These are phyloP conservation scores for Mycosarcoma mackinlayi DNA, from an alignment of 1,284 basidiomycete species.

Conservation along the genomic window DNA sequence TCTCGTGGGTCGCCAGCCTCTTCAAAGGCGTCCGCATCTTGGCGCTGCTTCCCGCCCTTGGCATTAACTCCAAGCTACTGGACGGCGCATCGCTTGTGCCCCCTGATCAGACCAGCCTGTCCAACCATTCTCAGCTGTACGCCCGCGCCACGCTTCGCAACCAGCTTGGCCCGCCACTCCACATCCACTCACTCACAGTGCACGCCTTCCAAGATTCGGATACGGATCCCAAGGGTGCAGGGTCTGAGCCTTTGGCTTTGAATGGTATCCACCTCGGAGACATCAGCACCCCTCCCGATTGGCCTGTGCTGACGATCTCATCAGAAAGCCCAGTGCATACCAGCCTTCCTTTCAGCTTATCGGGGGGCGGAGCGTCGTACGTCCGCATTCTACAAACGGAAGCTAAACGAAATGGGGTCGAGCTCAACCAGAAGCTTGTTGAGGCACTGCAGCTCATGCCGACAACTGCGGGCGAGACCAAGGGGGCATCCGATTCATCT, in stretches of 20 bases:
- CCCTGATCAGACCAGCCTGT: slow-evolving; percentile 7
- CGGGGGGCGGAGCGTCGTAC: slow-evolving; percentile 47
- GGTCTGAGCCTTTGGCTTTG: background rate
- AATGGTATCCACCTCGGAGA: slow-evolving; percentile 34
- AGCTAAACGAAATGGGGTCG: slow-evolving; percentile 41
- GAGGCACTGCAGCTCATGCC: slow-evolving; percentile 48
- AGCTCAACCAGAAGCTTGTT: slow-evolving; percentile 51
- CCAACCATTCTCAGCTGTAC: slow-evolving; percentile 26
- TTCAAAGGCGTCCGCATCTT: slow-evolving; percentile 34
- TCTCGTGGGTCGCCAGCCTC: slow-evolving; percentile 46
- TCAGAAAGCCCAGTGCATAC: slow-evolving; percentile 37
- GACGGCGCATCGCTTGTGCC: slow-evolving; percentile 54
- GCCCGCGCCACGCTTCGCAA: slow-evolving; percentile 56
- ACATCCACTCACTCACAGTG: slow-evolving; percentile 41
- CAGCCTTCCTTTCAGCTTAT: slow-evolving; percentile 52
- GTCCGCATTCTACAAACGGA: slow-evolving; percentile 50
- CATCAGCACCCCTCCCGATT: slow-evolving; percentile 41
- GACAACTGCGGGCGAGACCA: background rate
- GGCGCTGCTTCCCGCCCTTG: slow-evolving; percentile 45
- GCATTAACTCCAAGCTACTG: slow-evolving; percentile 41
- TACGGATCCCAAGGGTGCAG: background rate
- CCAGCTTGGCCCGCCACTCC: slow-evolving; percentile 45
- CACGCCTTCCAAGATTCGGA: slow-evolving; percentile 26
- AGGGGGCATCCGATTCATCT: slow-evolving; percentile 1
- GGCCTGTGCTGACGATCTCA: slow-evolving; percentile 38